Conservation (phyloP, 495 filamentous ascomycete genomes). For the Opeltia flavorubescens region DNA sequence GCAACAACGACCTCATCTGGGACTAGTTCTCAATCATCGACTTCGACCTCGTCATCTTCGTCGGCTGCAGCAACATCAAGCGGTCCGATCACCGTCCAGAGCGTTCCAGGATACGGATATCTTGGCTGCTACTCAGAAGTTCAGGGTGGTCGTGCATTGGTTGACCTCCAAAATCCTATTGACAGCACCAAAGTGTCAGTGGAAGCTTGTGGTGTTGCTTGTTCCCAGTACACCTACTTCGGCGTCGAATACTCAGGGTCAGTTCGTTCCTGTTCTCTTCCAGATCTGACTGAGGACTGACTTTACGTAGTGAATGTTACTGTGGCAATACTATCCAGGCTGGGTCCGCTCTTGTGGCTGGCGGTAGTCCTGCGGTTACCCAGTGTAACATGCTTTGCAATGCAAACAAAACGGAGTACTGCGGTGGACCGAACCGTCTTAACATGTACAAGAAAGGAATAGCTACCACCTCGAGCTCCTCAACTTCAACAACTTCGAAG, state of each 20-base stretch:
- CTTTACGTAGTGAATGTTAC: constrained; percentile 22
- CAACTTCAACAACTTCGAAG: background rate
- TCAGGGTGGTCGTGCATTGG: constrained; percentile 16
- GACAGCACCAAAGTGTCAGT: constrained; percentile 23
- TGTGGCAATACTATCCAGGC: constrained; percentile 34
- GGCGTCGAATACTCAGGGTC: constrained; percentile 22
- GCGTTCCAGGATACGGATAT: constrained; percentile 19
- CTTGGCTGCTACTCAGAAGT: constrained; percentile 25
- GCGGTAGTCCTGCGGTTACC: constrained; percentile 14
- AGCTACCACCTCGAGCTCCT: background rate
- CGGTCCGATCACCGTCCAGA: constrained; percentile 2
- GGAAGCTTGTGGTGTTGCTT: constrained; percentile 19
- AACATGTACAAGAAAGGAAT: constrained; percentile 10
- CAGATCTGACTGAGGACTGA: constrained; percentile 14
- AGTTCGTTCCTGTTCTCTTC: constrained; percentile 8
- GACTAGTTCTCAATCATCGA: constrained; percentile 8
- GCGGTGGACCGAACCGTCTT: constrained; percentile 13
- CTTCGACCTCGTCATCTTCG: constrained; percentile 21
- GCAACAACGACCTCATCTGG: background rate
- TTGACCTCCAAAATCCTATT: constrained; percentile 3
- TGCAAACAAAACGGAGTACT: constrained; percentile 18
- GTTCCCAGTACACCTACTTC: constrained; percentile 20
- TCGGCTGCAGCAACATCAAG: constrained; percentile 7
- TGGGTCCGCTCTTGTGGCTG: constrained; percentile 11
- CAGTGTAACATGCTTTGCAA: constrained; percentile 31